Base-by-base conservation (phyloP, 2,329 filamentous ascomycete genomes). In the Cladophialophora yegresii region DNA sequence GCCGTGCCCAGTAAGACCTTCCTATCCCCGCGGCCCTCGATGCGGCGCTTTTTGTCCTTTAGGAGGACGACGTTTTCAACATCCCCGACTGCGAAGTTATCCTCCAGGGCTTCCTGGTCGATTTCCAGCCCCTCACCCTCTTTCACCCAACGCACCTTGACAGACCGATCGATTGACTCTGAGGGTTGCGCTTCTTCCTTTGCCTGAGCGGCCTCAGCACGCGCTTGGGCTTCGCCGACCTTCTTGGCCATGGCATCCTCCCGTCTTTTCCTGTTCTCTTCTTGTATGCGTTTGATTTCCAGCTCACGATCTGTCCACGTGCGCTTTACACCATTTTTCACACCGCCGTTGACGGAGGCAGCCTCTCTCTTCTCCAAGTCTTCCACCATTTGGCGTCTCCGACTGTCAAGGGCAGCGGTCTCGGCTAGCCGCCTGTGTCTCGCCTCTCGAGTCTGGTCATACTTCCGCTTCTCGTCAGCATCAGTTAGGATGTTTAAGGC, bases 401-500 rank as follows among this genome's bases (percentile, higher is more conserved):
- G 85, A 54, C 87, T 86, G 71, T 91, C 87, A 78, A 96, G 89
- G 66, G 88, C 82, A 58, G 90, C 87, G 72, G 88, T 84, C 77
- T 92, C 87, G 73, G 86, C 82, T 75, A 86, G 85, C 73, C 89
- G 89, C 73, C 90, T 85, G 64, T 88, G 79, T 67, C 86, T 83
- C 45, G 91, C 90, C 72, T 88, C 85, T 51, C 91, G 85, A 67
- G 88, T 87, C 74, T 86, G 84, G 73, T 96, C 91, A 80, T 97
- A 96, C 60, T 88, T 85, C 56, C 85, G 84, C 64, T 91, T 90
- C 43, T 91, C 84, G 13, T 83, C 84, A 0, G 86, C 78, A 68
- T 92, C 88, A 30, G 86, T 85, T 2, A 98, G 85, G 1, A 97
- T 85, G 77, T 96, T 92, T 74, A 91, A 87, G n/a, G 92, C 93